Conservation (phyloP, 495 filamentous ascomycete species). For the Cercophora newfieldiana region DNA sequence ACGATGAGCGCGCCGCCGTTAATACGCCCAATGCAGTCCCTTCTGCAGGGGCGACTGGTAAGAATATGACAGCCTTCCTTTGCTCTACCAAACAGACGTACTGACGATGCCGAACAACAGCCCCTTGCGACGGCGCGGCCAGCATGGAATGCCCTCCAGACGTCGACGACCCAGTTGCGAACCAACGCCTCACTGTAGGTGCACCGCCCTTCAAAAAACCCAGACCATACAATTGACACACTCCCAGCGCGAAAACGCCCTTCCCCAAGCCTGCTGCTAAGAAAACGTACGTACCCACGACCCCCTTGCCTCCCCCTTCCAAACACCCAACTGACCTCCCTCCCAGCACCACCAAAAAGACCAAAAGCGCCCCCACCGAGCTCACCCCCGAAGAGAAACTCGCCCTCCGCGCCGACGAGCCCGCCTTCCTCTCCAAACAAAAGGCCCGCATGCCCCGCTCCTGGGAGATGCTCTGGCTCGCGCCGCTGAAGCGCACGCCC, state of each 20-base stretch:
- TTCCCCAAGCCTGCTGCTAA: background rate
- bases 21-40: conserved; percentile 35
- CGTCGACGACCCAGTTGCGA: conserved; percentile 29
- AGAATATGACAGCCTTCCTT: background rate
- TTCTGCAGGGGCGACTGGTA: conserved; percentile 36
- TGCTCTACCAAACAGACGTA: background rate
- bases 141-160: conserved; percentile 23
- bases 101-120: conserved; percentile 16
- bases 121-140: conserved; percentile 25
- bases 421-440: background rate
- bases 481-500: conserved; percentile 74
- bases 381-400: background rate
- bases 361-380: background rate
- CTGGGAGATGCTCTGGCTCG: conserved; percentile 76
- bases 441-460: conserved; percentile 34
- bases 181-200: conserved; percentile 22
- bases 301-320: background rate
- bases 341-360: background rate
- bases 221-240: background rate
- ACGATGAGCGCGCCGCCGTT: conserved; percentile 37
- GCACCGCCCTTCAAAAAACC: background rate
- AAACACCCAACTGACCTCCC: background rate
- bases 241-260: background rate
- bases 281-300: background rate
- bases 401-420: background rate